Percentiles rank a stretch among this genome's conserved stretches.
phyloP scores from a whole-genome alignment of 768 basidiomycete genomes.

The Tulasnella sp. region DNA sequence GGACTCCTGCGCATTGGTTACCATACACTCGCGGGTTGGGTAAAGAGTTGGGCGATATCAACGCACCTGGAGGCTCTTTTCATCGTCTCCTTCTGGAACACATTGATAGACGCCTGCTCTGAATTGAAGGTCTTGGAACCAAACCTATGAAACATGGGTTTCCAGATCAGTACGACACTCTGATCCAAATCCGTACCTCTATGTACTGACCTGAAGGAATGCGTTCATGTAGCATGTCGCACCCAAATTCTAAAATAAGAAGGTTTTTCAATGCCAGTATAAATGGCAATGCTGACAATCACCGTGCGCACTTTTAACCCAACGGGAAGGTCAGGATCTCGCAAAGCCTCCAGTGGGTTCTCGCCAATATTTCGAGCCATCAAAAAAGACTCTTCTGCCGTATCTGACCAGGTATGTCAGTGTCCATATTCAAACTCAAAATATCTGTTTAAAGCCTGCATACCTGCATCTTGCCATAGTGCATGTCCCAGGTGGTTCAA shows the following conservation, averaged over 20 bases:
- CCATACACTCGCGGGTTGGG: neutral
- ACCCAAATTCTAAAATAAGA: conserved; percentile 64
- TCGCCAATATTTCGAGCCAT: conserved; percentile 42
- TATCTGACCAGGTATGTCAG: conserved; percentile 32
- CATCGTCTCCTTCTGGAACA: conserved; percentile 43
- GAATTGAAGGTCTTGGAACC: conserved; percentile 81
- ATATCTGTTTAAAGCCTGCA: conserved; percentile 18
- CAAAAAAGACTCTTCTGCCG: conserved; percentile 41
- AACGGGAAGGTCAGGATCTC: conserved; percentile 51
- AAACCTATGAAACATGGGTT: conserved; percentile 46
- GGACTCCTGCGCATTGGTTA: conserved; percentile 16
- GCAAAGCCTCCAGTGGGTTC: conserved; percentile 42
- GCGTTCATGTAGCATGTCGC: conserved; percentile 97
- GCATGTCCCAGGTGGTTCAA: conserved; percentile 81
- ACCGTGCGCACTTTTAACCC: conserved; percentile 54
- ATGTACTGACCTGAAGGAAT: conserved; percentile 61
- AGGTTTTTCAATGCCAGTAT: neutral
- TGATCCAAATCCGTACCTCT: neutral
- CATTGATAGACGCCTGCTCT: conserved; percentile 75
- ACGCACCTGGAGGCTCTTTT: conserved; percentile 36
- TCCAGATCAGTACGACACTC: neutral
- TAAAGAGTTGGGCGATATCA: conserved; percentile 37
- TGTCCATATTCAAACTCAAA: conserved; percentile 8
- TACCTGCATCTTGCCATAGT: conserved; percentile 67
- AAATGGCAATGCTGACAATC: neutral